phyloP scores from a whole-genome alignment of 352 stramenopile species.

The Phytopythium boreale region DNA sequence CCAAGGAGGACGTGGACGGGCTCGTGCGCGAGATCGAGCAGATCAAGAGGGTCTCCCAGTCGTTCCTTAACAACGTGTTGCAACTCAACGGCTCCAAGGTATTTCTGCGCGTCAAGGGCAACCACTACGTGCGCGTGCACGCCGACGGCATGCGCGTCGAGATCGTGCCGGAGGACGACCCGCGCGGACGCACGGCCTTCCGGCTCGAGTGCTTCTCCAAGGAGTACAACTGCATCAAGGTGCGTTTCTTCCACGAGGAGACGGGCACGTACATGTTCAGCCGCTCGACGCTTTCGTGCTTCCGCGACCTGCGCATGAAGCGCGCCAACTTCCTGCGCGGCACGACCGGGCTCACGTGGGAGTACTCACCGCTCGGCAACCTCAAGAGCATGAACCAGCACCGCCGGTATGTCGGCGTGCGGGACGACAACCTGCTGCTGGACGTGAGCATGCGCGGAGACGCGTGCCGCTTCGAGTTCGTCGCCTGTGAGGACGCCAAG shows the following conservation, averaged over 20 bases:
- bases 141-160: slow-evolving; percentile 40
- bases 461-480: slow-evolving; percentile 72
- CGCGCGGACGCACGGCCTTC: slow-evolving; percentile 62
- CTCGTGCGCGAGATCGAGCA: slow-evolving; percentile 70
- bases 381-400: slow-evolving; percentile 90
- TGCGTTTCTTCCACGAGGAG: slow-evolving; percentile 75
- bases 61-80: slow-evolving; percentile 68
- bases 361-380: slow-evolving; percentile 77
- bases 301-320: slow-evolving; percentile 84
- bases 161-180: slow-evolving; percentile 40
- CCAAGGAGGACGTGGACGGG: slow-evolving; percentile 72
- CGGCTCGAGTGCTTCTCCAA: slow-evolving; percentile 73
- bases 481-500: slow-evolving; percentile 46
- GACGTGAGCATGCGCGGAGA: slow-evolving; percentile 88
- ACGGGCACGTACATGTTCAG: slow-evolving; percentile 80
- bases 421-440: slow-evolving; percentile 65
- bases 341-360: slow-evolving; percentile 71
- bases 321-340: slow-evolving; percentile 45
- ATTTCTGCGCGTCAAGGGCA: slow-evolving; percentile 68
- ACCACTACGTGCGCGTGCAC: slow-evolving; percentile 60
- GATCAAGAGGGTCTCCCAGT: slow-evolving; percentile 68
- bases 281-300: slow-evolving; percentile 81
- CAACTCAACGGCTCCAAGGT: slow-evolving; percentile 54
- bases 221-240: slow-evolving; percentile 86
- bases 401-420: slow-evolving; percentile 74